phyloP scores from a whole-genome alignment of 1,139 yeast species.

The Candida labiduridarum region DNA sequence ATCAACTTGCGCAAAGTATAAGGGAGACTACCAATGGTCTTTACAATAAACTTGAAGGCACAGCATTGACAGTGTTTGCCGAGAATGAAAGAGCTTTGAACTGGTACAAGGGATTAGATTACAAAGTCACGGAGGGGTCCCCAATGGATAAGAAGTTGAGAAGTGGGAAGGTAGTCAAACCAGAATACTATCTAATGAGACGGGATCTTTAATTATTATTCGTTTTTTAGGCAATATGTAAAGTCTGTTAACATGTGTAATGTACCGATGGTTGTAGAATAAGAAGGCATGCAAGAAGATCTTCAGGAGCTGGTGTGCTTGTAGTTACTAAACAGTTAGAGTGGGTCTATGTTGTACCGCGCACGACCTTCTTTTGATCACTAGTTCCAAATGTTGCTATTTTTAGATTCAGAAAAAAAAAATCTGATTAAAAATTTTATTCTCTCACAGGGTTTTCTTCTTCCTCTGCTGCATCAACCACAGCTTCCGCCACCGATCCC shows the following conservation, averaged over 20 bases:
- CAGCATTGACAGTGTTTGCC: conserved; percentile 54
- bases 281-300: too few relatives aligned
- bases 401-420: conserved; percentile 2
- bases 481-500: not conserved
- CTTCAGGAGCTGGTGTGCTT: too few relatives aligned
- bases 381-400: not conserved
- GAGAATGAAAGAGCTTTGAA: conserved; percentile 42
- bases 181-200: conserved; percentile 38
- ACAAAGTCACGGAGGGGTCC: conserved; percentile 37
- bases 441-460: not conserved
- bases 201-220: not conserved
- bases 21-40: conserved; percentile 10
- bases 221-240: not conserved
- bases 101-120: conserved; percentile 49
- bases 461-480: not conserved
- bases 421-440: not conserved
- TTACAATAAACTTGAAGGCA: conserved; percentile 24
- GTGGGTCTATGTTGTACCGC: not conserved
- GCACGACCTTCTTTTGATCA: not conserved
- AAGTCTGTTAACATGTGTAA: not conserved
- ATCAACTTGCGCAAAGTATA: conserved; percentile 24
- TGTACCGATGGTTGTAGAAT: too few relatives aligned
- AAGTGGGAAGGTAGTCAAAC: conserved; percentile 40
- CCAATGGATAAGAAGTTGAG: conserved; percentile 46
- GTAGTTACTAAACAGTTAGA: too few relatives aligned